These are phyloP conservation scores for Datisca glomerata DNA, from an alignment of 306 rosid species.

Conservation along the genomic window DNA sequence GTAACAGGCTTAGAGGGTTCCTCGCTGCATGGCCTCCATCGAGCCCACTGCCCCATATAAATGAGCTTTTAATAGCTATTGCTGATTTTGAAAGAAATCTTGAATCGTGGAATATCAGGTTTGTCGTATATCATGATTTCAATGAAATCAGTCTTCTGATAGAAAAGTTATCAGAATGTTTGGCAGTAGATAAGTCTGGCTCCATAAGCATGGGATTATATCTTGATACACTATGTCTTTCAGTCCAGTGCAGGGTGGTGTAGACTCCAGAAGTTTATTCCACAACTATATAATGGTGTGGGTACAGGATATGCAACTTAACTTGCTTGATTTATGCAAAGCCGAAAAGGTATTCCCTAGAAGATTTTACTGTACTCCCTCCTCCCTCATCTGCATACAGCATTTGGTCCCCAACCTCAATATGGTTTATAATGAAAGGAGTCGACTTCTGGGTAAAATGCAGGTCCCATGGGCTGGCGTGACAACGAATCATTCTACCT, in stretches of 20 bases:
- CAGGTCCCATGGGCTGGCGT: slow-evolving; percentile 99
- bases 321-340: slow-evolving; percentile 74
- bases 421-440: no score
- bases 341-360: slow-evolving; percentile 87
- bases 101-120: slow-evolving; percentile 86
- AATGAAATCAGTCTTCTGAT: no score
- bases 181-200: no score
- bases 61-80: slow-evolving; percentile 68
- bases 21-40: slow-evolving; percentile 93
- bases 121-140: no score
- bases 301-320: slow-evolving; percentile 89
- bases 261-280: slow-evolving; percentile 69
- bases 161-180: no score
- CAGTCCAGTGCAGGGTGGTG: slow-evolving; percentile 76
- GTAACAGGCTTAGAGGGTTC: slow-evolving; percentile 65
- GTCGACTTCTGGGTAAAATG: no score
- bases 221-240: slow-evolving; percentile 1
- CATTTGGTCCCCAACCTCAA: no score
- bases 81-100: slow-evolving; percentile 93
- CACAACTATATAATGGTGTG: slow-evolving; percentile 85
- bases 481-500: slow-evolving; percentile 72
- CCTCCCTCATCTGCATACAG: slow-evolving; percentile 2
- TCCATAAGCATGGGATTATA: no score
- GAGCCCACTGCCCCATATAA: slow-evolving; percentile 65
- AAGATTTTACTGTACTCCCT: no score